These are phyloP conservation scores for Yarrowia sp. DNA, from an alignment of 805 yeast genomes.

Conservation along the genomic window DNA sequence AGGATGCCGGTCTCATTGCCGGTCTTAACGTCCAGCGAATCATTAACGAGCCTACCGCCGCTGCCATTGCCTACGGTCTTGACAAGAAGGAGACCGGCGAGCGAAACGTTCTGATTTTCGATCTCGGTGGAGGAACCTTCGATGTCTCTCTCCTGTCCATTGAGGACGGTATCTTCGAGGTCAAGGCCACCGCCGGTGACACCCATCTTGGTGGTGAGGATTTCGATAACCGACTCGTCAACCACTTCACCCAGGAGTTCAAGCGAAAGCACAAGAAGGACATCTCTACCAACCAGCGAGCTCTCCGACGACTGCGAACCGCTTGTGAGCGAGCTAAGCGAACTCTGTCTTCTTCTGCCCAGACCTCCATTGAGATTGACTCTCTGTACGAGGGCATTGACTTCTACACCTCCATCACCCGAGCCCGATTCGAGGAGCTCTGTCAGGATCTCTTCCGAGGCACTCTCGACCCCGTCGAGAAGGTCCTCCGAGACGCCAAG, in stretches of 20 bases:
- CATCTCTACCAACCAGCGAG: constrained; percentile 88
- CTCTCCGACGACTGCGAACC: constrained; percentile 96
- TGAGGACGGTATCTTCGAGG: constrained; percentile 95
- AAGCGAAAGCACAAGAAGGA: constrained; percentile 98
- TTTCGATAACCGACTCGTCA: constrained; percentile 94
- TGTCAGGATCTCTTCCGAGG: constrained; percentile 93
- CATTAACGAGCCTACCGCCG: constrained; percentile 97
- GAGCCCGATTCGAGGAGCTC: constrained; percentile 96
- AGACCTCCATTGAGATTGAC: constrained; percentile 92
- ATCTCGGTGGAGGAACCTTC: constrained; percentile 98
- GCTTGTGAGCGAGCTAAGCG: constrained; percentile 99
- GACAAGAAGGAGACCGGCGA: constrained; percentile 62
- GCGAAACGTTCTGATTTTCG: constrained; percentile 87
- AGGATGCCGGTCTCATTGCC: constrained; percentile 95
- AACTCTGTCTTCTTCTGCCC: constrained; percentile 93
- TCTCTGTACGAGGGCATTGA: constrained; percentile 93
- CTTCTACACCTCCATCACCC: constrained; percentile 92
- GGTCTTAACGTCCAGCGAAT: constrained; percentile 93
- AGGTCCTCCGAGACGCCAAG: constrained; percentile 86
- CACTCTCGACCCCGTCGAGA: constrained; percentile 92
- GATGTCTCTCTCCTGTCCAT: constrained; percentile 92
- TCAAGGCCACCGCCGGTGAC: constrained; percentile 90
- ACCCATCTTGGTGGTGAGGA: constrained; percentile 98
- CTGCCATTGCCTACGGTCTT: constrained; percentile 98
- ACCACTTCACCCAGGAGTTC: constrained; percentile 90